A percentile compares a stretch with the other conserved stretches of the same genome.
Evolutionary conservation across 495 filamentous ascomycete genomes (phyloP).

Genomic region (Elaphomyces granulatus): DNA sequence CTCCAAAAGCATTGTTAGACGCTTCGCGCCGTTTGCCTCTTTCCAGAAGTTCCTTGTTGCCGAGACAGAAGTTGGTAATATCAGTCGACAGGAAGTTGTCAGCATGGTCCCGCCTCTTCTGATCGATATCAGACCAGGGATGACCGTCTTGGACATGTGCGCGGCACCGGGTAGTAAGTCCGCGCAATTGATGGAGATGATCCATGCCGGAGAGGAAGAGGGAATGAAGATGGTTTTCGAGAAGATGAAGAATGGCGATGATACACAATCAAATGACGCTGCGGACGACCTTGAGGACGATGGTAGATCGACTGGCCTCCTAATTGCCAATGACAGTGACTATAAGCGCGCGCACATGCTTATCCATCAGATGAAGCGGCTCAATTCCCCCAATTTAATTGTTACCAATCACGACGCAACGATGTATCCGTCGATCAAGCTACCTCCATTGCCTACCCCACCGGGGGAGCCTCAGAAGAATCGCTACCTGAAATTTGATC

Average conservation of each 20-base stretch:
- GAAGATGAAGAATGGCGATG: conserved; percentile 36
- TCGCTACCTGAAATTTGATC: conserved; percentile 87
- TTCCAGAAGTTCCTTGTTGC: conserved; percentile 98
- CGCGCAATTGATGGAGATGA: conserved; percentile 84
- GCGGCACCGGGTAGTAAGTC: conserved; percentile 95
- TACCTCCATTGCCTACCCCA: conserved; percentile 38
- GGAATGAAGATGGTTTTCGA: conserved; percentile 47
- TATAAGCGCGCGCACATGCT: conserved; percentile 94
- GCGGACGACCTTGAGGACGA: conserved; percentile 51
- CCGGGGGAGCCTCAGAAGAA: conserved; percentile 38
- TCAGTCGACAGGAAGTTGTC: conserved; percentile 90
- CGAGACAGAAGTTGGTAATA: conserved; percentile 92
- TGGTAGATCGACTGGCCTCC: conserved; percentile 73
- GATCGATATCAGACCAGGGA: conserved; percentile 78
- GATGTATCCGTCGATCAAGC: conserved; percentile 78
- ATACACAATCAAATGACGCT: conserved; percentile 30
- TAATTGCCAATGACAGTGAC: conserved; percentile 92
- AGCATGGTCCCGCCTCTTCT: conserved; percentile 97
- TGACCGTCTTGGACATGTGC: conserved; percentile 89
- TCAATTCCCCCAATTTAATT: conserved; percentile 91
- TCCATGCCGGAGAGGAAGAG: conserved; percentile 82
- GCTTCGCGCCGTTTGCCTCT: conserved; percentile 78
- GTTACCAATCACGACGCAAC: conserved; percentile 98
- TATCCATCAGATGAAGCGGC: conserved; percentile 89
- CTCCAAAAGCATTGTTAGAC: conserved; percentile 82